phyloP scores from a whole-genome alignment of 176 grass and related monocot genomes.

The Eleusine coracana region DNA sequence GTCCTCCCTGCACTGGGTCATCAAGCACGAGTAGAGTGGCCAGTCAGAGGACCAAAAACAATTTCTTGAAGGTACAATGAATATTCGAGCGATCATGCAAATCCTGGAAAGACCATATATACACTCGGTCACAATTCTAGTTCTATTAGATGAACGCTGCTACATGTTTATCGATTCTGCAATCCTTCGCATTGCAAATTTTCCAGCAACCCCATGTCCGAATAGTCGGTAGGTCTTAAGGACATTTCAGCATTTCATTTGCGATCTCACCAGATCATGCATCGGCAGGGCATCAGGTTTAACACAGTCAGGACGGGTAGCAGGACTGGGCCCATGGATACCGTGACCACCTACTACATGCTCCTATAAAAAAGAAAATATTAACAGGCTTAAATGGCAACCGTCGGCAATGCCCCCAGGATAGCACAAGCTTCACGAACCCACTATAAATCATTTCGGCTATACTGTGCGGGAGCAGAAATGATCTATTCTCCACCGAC shows the following conservation, averaged over 20 bases:
- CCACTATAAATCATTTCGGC: neutral
- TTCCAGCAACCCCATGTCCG: neutral
- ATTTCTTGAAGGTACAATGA: too few species aligned
- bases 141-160: neutral
- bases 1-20: neutral
- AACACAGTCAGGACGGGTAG: neutral
- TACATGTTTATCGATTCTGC: neutral
- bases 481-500: neutral
- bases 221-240: neutral
- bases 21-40: neutral
- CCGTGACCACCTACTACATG: neutral
- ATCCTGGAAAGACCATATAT: neutral
- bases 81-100: too few species aligned
- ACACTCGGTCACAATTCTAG: neutral
- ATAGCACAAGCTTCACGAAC: conserved; percentile 7
- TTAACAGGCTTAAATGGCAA: conserved; percentile 2
- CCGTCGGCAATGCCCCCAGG: neutral
- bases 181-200: neutral
- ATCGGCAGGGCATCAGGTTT: neutral
- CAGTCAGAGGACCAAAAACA: neutral
- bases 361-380: neutral
- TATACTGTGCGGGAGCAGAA: neutral
- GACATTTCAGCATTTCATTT: neutral
- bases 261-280: neutral
- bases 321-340: neutral